Conservation (phyloP, 169 alveolate species). For the Plasmodium coatneyi region DNA sequence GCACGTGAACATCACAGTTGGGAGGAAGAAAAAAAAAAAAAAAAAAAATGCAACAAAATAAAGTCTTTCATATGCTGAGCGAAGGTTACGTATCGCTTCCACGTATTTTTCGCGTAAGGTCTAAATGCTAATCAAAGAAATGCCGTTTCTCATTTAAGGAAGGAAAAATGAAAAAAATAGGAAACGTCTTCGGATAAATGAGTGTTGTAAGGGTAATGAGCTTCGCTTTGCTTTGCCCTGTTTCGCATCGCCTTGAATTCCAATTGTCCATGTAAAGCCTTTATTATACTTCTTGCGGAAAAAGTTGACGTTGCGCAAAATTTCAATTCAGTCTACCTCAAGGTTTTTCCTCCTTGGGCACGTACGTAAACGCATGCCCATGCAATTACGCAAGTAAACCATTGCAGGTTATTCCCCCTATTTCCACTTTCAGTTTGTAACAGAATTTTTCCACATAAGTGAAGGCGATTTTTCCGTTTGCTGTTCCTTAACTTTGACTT, state of each 20-base stretch:
- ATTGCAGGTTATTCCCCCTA: neutral
- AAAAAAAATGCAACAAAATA: constrained; percentile 1
- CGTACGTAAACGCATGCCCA: neutral
- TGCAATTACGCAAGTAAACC: neutral
- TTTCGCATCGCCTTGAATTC: neutral
- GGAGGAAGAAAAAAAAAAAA: neutral
- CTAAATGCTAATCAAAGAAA: neutral
- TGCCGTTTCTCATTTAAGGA: neutral
- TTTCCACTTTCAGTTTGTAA: neutral
- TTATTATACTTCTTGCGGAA: neutral
- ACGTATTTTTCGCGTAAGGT: neutral
- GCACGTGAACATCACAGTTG: constrained; percentile 4
- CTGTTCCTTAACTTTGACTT: neutral
- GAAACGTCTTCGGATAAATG: neutral
- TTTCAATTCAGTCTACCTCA: neutral
- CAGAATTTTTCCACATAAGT: constrained; percentile 5
- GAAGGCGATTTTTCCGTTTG: constrained; percentile 7
- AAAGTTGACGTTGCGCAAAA: neutral
- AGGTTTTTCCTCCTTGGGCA: neutral
- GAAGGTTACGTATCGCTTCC: neutral
- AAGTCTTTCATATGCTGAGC: neutral
- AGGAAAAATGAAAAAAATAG: constrained; percentile 1
- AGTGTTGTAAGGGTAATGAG: neutral
- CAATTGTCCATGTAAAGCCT: neutral
- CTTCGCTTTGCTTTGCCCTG: neutral